Conservation (phyloP, 2,329 filamentous ascomycete species). For the Pseudocercospora fijiensis region DNA sequence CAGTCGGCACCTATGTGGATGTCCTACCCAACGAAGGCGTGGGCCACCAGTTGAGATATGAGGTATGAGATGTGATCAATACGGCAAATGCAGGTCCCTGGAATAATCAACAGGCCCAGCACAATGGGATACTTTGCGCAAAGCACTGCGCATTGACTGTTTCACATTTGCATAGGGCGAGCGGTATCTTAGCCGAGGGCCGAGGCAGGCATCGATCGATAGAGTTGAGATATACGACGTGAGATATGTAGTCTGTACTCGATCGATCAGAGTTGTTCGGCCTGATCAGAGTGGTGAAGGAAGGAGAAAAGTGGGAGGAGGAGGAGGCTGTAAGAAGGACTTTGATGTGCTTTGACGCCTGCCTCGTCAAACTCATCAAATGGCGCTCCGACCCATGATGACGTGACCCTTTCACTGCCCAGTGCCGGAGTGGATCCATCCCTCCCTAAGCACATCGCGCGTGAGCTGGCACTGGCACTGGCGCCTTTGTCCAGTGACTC, state of each 20-base stretch:
- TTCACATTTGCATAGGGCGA: neutral
- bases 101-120: neutral
- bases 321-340: neutral
- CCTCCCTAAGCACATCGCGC: too few species aligned
- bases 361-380: neutral
- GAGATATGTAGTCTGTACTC: neutral
- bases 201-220: too few species aligned
- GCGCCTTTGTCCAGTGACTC: neutral
- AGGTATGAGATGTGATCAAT: neutral
- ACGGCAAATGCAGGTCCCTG: neutral
- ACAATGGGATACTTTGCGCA: neutral
- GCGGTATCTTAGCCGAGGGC: too few species aligned
- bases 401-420: too few species aligned
- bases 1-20: neutral
- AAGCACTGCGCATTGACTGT: neutral
- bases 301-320: neutral
- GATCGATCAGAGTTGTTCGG: neutral
- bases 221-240: too few species aligned
- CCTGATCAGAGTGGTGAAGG: neutral
- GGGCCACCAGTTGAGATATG: neutral
- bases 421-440: neutral
- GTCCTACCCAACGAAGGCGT: neutral
- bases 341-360: neutral
- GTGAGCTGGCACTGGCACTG: too few species aligned
- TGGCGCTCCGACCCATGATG: neutral